Conservation (phyloP, 2,329 filamentous ascomycete species). For the Zymoseptoria passerinii region DNA sequence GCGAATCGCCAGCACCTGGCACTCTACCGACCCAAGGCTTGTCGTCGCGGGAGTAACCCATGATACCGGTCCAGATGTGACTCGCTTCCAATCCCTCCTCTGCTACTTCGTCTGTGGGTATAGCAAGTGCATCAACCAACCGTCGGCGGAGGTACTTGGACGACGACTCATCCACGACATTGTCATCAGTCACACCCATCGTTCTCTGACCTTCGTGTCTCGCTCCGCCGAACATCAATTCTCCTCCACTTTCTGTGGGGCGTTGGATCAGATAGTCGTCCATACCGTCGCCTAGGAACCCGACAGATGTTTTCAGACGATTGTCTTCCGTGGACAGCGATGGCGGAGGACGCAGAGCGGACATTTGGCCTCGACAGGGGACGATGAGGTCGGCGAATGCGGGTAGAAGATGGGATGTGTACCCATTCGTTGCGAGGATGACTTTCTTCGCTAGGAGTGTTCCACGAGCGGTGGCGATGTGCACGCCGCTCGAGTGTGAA, state of each 20-base stretch:
- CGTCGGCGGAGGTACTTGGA: conserved; percentile 47
- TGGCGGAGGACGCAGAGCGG: conserved; percentile 52
- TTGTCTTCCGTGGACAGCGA: conserved; percentile 21
- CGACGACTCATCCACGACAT: conserved; percentile 47
- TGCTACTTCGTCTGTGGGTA: conserved; percentile 28
- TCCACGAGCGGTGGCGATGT: conserved; percentile 51
- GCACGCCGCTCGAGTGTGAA: not conserved
- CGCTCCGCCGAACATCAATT: conserved; percentile 65
- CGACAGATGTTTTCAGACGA: conserved; percentile 52
- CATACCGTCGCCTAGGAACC: conserved; percentile 51
- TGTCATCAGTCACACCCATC: conserved; percentile 54
- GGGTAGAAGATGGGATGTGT: conserved; percentile 69
- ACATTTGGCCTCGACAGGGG: conserved; percentile 68
- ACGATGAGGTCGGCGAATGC: conserved; percentile 62
- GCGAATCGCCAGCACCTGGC: conserved; percentile 34
- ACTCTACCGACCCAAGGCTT: conserved; percentile 64
- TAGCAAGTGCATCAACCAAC: conserved; percentile 29
- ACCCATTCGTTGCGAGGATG: conserved; percentile 74
- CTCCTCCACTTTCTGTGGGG: conserved; percentile 43
- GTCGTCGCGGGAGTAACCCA: conserved; percentile 64
- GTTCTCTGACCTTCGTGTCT: conserved; percentile 45
- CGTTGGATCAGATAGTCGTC: conserved; percentile 69
- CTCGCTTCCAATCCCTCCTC: conserved; percentile 40
- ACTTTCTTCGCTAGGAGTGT: conserved; percentile 54
- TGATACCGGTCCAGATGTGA: conserved; percentile 66